Conservation (phyloP, 768 basidiomycete species). For the Aureoboletus auriporus region DNA sequence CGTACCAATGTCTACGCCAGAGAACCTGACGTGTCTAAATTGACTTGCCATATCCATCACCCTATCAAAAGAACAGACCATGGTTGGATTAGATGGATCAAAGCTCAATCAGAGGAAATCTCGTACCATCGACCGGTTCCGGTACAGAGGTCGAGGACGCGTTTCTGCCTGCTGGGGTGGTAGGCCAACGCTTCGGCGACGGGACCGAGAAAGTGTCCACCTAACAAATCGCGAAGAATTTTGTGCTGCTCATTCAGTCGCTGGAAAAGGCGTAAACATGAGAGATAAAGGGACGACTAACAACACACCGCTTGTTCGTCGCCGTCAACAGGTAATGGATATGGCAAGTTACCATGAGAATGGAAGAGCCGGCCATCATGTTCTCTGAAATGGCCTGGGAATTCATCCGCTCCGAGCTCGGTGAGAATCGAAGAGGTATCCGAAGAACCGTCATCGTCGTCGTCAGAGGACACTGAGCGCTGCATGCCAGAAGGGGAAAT, state of each 20-base stretch:
- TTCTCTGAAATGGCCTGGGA: constrained; percentile 58
- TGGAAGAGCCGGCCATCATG: constrained; percentile 61
- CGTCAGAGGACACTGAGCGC: constrained; percentile 13
- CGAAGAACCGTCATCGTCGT: constrained; percentile 36
- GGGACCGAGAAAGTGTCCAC: constrained; percentile 58
- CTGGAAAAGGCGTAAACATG: constrained; percentile 31
- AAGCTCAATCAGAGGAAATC: constrained; percentile 13
- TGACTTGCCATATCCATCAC: constrained; percentile 66
- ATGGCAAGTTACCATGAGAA: constrained; percentile 58
- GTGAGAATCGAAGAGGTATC: constrained; percentile 41
- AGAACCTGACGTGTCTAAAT: constrained; percentile 62
- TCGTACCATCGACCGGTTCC: constrained; percentile 72
- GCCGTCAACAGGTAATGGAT: constrained; percentile 70
- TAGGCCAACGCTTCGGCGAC: constrained; percentile 48
- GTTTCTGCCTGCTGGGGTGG: constrained; percentile 38
- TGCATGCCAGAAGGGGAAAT: constrained; percentile 9
- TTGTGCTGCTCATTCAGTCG: constrained; percentile 49
- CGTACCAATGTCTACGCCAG: constrained; percentile 76
- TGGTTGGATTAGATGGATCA: constrained; percentile 15
- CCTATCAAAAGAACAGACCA: constrained; percentile 40
- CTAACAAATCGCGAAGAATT: constrained; percentile 46
- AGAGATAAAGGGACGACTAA: background rate
- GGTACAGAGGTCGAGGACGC: constrained; percentile 71
- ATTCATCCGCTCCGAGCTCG: constrained; percentile 50
- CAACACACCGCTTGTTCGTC: constrained; percentile 60